phyloP scores from a whole-genome alignment of 192 early-diverging fungal genomes.

The Coemansia asiatica region DNA sequence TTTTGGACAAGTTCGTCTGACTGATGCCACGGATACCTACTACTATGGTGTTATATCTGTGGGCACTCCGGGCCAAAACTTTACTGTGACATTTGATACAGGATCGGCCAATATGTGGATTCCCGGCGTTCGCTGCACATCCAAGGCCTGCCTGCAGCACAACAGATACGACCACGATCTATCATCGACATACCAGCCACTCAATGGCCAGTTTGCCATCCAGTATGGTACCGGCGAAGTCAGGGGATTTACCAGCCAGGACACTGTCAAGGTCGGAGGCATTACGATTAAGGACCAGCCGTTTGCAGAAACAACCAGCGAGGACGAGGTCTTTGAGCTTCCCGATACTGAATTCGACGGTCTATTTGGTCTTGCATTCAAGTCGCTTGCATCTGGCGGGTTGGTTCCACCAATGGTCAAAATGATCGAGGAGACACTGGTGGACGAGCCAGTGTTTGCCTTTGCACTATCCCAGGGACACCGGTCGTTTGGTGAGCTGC shows the following conservation, averaged over 20 bases:
- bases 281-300: constrained; percentile 54
- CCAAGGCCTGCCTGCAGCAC: constrained; percentile 47
- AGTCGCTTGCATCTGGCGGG: constrained; percentile 42
- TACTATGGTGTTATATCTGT: constrained; percentile 62
- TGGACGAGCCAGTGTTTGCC: constrained; percentile 52
- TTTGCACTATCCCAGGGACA: constrained; percentile 51
- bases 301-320: constrained; percentile 53
- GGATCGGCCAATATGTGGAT: constrained; percentile 75
- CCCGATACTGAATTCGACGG: constrained; percentile 56
- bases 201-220: constrained; percentile 47
- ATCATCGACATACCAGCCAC: constrained; percentile 47
- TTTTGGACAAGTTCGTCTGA: constrained; percentile 50
- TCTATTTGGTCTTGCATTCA: constrained; percentile 57
- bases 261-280: constrained; percentile 48
- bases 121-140: constrained; percentile 48
- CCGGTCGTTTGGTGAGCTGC: constrained; percentile 44
- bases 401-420: constrained; percentile 51
- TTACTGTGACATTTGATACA: constrained; percentile 71
- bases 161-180: constrained; percentile 46
- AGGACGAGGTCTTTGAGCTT: constrained; percentile 52
- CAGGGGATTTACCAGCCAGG: constrained; percentile 47
- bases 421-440: constrained; percentile 47
- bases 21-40: constrained; percentile 55
- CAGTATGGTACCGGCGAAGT: constrained; percentile 56
- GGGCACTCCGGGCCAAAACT: constrained; percentile 66